Conservation (phyloP, 257 asterid genomes). For the Pogostemon cablin region DNA sequence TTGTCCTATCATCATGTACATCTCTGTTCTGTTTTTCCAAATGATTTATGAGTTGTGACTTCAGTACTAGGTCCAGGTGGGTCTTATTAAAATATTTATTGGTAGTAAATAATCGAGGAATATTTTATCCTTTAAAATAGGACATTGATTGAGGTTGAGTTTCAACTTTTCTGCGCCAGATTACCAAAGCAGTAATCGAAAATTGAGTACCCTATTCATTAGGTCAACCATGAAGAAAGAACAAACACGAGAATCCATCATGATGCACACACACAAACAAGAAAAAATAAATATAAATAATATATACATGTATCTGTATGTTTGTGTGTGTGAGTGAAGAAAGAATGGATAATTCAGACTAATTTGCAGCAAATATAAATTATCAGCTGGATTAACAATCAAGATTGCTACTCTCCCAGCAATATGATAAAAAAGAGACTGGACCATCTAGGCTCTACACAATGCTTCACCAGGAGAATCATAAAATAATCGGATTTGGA, state of each 20-base stretch:
- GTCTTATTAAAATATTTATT: too few relatives aligned
- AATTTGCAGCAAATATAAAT: conserved; percentile 11
- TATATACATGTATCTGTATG: background rate
- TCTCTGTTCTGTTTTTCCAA: too few relatives aligned
- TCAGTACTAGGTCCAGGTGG: too few relatives aligned
- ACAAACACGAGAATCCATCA: background rate
- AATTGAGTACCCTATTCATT: background rate
- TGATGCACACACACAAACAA: background rate
- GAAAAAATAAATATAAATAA: too few relatives aligned
- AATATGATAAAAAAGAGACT: background rate
- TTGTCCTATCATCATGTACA: too few relatives aligned
- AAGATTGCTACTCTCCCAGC: background rate
- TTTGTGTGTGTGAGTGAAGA: background rate
- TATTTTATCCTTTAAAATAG: too few relatives aligned
- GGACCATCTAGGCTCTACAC: background rate
- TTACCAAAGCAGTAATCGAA: too few relatives aligned
- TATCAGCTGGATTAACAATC: background rate
- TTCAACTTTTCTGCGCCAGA: too few relatives aligned
- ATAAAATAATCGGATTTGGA: background rate
- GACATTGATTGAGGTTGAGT: too few relatives aligned
- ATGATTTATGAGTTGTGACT: too few relatives aligned
- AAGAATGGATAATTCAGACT: background rate
- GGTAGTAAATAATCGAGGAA: too few relatives aligned
- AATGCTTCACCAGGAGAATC: background rate
- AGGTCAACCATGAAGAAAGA: background rate